phyloP scores from a whole-genome alignment of 148 eudicot genomes.

The Suaeda aralocaspica region DNA sequence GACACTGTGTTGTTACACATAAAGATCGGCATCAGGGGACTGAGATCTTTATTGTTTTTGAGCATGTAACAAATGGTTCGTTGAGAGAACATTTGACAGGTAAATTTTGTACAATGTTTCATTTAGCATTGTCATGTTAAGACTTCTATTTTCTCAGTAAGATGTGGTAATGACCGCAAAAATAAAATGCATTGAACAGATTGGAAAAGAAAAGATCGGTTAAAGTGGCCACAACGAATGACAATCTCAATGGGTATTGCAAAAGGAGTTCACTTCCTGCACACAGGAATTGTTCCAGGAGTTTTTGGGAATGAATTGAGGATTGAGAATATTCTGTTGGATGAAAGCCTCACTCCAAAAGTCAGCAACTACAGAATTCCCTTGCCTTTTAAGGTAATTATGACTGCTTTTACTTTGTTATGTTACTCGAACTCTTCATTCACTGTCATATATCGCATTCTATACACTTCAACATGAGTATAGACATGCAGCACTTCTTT shows the following conservation, averaged over 20 bases:
- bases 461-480: too few species aligned
- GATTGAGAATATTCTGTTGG: conserved; percentile 64
- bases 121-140: background rate
- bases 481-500: too few species aligned
- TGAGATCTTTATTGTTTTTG: conserved; percentile 67
- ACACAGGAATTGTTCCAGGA: conserved; percentile 59
- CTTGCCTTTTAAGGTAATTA: conserved; percentile 31
- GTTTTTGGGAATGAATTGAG: conserved; percentile 65
- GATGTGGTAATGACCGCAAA: background rate
- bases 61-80: conserved; percentile 68
- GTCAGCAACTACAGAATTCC: conserved; percentile 69
- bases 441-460: too few species aligned
- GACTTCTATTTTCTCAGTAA: background rate
- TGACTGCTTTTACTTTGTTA: background rate
- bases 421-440: background rate
- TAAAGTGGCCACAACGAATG: conserved; percentile 98
- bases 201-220: conserved; percentile 58
- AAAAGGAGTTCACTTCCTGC: conserved; percentile 77
- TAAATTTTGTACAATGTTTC: conserved; percentile 15
- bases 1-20: conserved; percentile 71
- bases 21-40: conserved; percentile 54
- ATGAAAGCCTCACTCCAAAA: conserved; percentile 75
- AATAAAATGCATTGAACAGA: conserved; percentile 32
- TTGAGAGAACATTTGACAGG: conserved; percentile 76
- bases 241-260: conserved; percentile 75